Base-by-base conservation (phyloP, 2,329 filamentous ascomycete species). In the Claviceps sp. region DNA sequence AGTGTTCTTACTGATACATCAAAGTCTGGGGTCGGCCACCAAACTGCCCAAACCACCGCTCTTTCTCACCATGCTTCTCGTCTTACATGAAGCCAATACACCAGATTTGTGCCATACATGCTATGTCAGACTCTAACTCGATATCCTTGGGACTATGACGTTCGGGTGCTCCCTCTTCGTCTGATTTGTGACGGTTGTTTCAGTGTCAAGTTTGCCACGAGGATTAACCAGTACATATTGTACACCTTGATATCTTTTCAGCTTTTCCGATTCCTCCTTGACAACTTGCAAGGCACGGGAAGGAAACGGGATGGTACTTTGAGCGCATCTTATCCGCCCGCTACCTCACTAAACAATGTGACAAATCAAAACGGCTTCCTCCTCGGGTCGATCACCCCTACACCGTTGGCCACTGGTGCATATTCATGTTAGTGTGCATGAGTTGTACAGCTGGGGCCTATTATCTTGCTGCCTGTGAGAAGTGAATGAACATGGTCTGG, bases 351-450 rank as follows among this genome's bases (percentile, higher is more conserved):
- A 42, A 40, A 24, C 43, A 51, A 47, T 42, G 30, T 47, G 50
- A 47, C 50, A 47, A 51, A 51, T 51, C 50, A 47, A n/a, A 51
- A 47, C 39, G 34, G 42, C 46, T 50, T 8, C 24, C 24, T 11
- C 50, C 13, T 42, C 38, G 22, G 30, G 38, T 42, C 22, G 44
- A 47, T 51, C 17, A 22, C 42, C 41, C 43, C 42, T 47, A 42
- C 38, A 47, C 44, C 50, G 44, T 51, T 51, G 50, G 44, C 44
- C 47, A 37, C 26, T 19, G 47, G n/a, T 51, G 50, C 50, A 51
- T 47, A 47, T 47, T 42, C 50, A 42, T 47, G 44, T 51, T 26
- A 46, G 41, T 45, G 42, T 50, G 49, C 49, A 50, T 50, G 49
- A 45, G 49, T 50, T 50, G 34, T 45, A 50, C 42, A 38, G 50